Conservation (phyloP, 2,329 filamentous ascomycete genomes). For the Scedosporium apiospermum region DNA sequence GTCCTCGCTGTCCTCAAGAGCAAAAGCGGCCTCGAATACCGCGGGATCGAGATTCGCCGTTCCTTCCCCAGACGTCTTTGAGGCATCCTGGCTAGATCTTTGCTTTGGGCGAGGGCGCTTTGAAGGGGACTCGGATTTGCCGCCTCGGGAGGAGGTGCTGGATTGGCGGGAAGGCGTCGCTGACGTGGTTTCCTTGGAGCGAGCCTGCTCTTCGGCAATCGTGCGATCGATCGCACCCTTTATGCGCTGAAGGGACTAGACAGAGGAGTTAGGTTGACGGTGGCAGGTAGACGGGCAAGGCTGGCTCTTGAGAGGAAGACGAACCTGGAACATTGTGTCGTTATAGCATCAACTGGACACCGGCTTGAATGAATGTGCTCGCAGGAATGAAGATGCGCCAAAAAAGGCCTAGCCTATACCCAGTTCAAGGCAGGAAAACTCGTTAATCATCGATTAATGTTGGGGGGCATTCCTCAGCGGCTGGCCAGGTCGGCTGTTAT, state of each 20-base stretch:
- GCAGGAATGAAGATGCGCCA: no score
- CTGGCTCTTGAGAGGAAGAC: background rate
- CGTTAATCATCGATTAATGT: no score
- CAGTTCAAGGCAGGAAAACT: no score
- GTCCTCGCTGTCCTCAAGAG: conserved; percentile 74
- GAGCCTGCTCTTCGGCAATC: conserved; percentile 86
- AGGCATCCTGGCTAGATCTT: conserved; percentile 14
- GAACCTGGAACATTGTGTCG: conserved; percentile 13
- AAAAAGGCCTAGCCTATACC: no score
- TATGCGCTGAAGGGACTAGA: conserved; percentile 48
- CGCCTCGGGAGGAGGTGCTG: conserved; percentile 10
- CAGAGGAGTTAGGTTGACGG: background rate
- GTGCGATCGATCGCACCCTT: conserved; percentile 78
- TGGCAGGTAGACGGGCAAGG: background rate
- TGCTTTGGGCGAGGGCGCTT: conserved; percentile 29
- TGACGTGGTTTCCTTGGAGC: conserved; percentile 26
- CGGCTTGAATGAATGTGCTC: no score
- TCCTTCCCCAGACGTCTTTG: conserved; percentile 26
- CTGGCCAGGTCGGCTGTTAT: no score
- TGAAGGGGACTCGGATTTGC: conserved; percentile 2
- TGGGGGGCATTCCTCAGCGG: no score
- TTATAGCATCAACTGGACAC: background rate
- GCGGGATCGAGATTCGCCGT: conserved; percentile 63
- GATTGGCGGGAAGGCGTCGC: conserved; percentile 28
- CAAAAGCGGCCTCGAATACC: conserved; percentile 79